Percentiles rank a stretch among this genome's conserved stretches.
These are phyloP conservation scores for Diplotaxis tenuifolia DNA, from an alignment of 345 rosid species.

Conservation along the genomic window DNA sequence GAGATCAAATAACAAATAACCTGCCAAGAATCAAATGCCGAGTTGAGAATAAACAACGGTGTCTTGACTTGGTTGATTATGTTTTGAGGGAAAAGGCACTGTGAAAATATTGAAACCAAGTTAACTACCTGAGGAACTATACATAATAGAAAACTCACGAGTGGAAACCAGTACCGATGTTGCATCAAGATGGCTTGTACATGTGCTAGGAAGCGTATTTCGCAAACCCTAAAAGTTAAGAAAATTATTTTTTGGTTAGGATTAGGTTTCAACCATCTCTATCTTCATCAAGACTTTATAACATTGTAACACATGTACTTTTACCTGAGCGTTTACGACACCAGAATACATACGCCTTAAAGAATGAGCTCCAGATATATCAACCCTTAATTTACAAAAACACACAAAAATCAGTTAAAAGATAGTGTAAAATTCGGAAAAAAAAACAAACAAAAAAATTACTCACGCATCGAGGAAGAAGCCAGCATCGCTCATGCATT, in stretches of 20 bases:
- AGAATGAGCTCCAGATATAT: conserved; percentile 75
- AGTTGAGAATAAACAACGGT: conserved; percentile 34
- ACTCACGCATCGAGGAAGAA: conserved; percentile 85
- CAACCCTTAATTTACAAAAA: conserved; percentile 48
- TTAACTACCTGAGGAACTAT: not conserved
- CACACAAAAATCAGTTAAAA: not conserved
- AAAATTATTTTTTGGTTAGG: not conserved
- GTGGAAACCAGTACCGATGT: conserved; percentile 16
- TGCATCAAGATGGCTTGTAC: conserved; percentile 29
- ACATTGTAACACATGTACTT: not conserved
- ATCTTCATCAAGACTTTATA: not conserved
- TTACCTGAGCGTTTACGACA: conserved; percentile 79
- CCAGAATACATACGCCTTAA: conserved; percentile 65
- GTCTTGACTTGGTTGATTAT: conserved; percentile 29
- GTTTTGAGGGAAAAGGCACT: conserved; percentile 39
- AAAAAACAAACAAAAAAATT: conserved; percentile 24
- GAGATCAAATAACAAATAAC: not conserved
- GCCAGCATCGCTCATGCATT: conserved; percentile 97
- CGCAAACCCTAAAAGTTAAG: conserved; percentile 22
- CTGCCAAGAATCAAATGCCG: conserved; percentile 39
- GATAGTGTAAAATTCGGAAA: not conserved
- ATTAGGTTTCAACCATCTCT: not conserved
- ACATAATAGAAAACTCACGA: not conserved
- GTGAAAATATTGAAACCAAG: not conserved
- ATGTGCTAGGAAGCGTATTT: conserved; percentile 23